phyloP scores from a whole-genome alignment of 768 basidiomycete species.

The Tulasnella sp. region DNA sequence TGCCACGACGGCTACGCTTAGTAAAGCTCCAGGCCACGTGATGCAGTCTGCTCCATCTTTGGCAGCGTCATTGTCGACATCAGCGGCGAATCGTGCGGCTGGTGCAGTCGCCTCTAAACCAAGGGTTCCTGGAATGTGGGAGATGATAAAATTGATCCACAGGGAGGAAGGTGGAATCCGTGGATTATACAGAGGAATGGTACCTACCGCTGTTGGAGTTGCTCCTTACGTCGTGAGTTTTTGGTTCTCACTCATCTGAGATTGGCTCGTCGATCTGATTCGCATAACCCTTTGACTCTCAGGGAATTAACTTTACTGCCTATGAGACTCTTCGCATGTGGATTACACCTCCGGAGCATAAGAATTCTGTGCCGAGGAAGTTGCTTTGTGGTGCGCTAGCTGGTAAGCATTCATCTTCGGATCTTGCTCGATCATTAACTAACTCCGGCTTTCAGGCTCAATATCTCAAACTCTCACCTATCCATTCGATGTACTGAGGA shows the following conservation, averaged over 20 bases:
- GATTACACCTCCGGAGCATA: constrained; percentile 63
- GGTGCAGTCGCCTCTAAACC: constrained; percentile 30
- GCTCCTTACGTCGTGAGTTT: constrained; percentile 44
- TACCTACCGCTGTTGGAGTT: constrained; percentile 77
- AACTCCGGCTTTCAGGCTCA: constrained; percentile 42
- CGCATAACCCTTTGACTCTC: neutral
- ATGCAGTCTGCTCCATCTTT: constrained; percentile 13
- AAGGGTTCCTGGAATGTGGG: constrained; percentile 41
- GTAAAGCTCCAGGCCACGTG: constrained; percentile 22
- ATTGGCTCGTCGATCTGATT: neutral
- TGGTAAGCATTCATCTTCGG: constrained; percentile 32
- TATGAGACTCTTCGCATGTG: constrained; percentile 72
- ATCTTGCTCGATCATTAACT: neutral
- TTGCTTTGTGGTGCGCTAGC: constrained; percentile 77
- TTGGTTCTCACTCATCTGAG: neutral
- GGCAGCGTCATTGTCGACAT: constrained; percentile 20
- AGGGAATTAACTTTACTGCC: constrained; percentile 79
- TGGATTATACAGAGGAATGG: constrained; percentile 70
- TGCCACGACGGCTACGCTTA: neutral
- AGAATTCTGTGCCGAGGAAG: constrained; percentile 54
- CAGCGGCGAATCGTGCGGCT: constrained; percentile 20
- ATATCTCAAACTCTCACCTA: constrained; percentile 92
- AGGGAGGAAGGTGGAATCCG: constrained; percentile 83
- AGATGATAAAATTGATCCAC: constrained; percentile 85
- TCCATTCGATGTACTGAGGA: constrained; percentile 85